Percentiles rank a stretch among this genome's conserved stretches.
Evolutionary conservation across 495 filamentous ascomycete species (phyloP).

Genomic region (Xylaria longipes): DNA sequence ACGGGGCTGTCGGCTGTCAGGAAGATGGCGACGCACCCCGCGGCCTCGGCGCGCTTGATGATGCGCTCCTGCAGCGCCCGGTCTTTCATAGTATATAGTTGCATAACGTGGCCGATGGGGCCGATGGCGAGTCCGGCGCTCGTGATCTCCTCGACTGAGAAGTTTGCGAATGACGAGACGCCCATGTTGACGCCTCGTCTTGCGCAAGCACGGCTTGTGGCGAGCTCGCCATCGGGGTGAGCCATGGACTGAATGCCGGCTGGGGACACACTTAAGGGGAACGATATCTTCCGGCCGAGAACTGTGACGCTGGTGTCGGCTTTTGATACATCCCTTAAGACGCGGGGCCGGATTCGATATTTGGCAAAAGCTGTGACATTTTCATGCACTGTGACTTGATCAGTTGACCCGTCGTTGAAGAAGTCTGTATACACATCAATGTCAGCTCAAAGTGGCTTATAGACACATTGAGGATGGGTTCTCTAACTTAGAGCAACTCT

Average conservation of each 20-base stretch:
- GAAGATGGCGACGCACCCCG: slow-evolving; percentile 47
- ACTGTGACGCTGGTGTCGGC: slow-evolving; percentile 7
- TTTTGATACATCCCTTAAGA: slow-evolving; percentile 38
- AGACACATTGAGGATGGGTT: not conserved
- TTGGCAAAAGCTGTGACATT: slow-evolving; percentile 46
- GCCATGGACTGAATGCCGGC: slow-evolving; percentile 41
- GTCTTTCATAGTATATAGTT: slow-evolving; percentile 53
- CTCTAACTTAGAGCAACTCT: slow-evolving; percentile 34
- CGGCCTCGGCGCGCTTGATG: slow-evolving; percentile 45
- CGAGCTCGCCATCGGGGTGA: slow-evolving; percentile 56
- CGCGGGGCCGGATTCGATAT: slow-evolving; percentile 57
- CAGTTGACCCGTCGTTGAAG: slow-evolving; percentile 55
- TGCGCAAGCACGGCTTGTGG: slow-evolving; percentile 51
- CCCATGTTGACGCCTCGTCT: slow-evolving; percentile 55
- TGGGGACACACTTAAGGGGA: slow-evolving; percentile 33
- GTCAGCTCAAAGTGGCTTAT: not conserved
- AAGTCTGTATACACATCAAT: slow-evolving; percentile 42
- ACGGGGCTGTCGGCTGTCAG: slow-evolving; percentile 46
- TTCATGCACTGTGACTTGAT: slow-evolving; percentile 49
- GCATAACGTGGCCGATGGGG: slow-evolving; percentile 46
- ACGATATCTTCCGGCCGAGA: slow-evolving; percentile 21
- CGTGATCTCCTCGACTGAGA: slow-evolving; percentile 10
- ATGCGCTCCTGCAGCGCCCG: slow-evolving; percentile 40
- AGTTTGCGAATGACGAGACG: slow-evolving; percentile 14
- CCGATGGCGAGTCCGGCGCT: slow-evolving; percentile 9